Conservation (phyloP, 2,329 filamentous ascomycete species). For the Colletotrichum cuscutae region DNA sequence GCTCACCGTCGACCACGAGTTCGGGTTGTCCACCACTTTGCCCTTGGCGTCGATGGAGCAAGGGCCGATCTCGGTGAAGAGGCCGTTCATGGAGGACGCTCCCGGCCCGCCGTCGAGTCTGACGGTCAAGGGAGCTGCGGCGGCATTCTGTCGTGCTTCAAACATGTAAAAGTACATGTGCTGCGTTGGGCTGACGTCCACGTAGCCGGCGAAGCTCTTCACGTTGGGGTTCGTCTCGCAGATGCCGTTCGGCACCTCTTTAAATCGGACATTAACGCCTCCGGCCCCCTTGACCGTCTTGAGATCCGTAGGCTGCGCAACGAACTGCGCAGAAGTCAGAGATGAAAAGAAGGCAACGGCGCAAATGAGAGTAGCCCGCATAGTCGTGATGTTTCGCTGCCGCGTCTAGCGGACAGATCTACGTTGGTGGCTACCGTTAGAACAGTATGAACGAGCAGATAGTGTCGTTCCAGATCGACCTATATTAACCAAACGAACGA, state of each 20-base stretch:
- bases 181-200: constrained; percentile 17
- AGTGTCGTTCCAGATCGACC: not conserved
- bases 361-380: not conserved
- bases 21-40: constrained; percentile 19
- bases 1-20: constrained; percentile 19
- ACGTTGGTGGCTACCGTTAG: not conserved
- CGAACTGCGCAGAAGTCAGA: not conserved
- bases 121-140: constrained; percentile 12
- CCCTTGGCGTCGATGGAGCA: constrained; percentile 12
- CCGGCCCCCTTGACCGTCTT: not conserved
- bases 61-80: constrained; percentile 22
- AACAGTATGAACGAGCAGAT: not conserved
- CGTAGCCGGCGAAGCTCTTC: constrained; percentile 26
- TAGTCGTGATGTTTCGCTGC: not conserved
- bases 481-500: not conserved
- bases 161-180: constrained; percentile 24
- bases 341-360: not conserved
- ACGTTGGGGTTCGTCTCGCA: constrained; percentile 13
- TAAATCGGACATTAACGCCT: constrained; percentile 17
- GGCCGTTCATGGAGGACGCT: constrained; percentile 19
- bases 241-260: constrained; percentile 18
- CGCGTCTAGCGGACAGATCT: not conserved
- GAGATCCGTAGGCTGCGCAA: constrained; percentile 11
- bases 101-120: constrained; percentile 22
- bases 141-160: constrained; percentile 10